Base-by-base conservation (phyloP, 768 basidiomycete genomes). In the Phylloporus sp. region DNA sequence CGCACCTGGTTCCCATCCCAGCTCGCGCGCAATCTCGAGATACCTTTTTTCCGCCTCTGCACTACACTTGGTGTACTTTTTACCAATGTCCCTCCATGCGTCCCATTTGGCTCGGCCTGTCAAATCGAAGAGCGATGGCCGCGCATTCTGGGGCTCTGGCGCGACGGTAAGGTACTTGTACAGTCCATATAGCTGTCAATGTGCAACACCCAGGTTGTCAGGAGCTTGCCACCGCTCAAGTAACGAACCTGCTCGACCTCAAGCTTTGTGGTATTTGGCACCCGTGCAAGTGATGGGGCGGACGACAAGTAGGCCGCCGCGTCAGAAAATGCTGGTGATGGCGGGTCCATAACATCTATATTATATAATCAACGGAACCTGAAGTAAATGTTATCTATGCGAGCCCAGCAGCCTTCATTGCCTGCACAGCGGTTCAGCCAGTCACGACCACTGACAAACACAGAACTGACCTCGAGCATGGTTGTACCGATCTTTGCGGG, bases 401-500 rank as follows among this genome's bases (percentile, higher is more conserved):
- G 49, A 88, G 75, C 42, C 86, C 86, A 49, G 88, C 86, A 26
- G 81, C 85, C 65, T 84, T 73, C 88, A 92, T 88, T 4, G 88
- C 84, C 89, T 91, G 55, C 31, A 49, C 44, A 28, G 31, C 23
- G 12, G 36, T 23, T 55, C 27, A 55, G 57, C 47, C 53, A 52
- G 43, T 47, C 31, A 12, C 39, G 13, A 16, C 16, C 27, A 29
- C 6, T 45, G 9, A 47, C 36, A 20, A 4, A 50, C 13, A 10
- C 12, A 20, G n/a, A 59, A 45, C 78, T 52, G 52, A 89, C 95
- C 81, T 93, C 86, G 57, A 94, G 77, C 82, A 99, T 92, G 63
- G 90, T 80, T 32, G 70, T 59, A 45, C 97, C 97, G 69, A 99
- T 95, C 75, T 95, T 87, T 1, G 97, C 95, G 11, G 97, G 97